phyloP scores from a whole-genome alignment of 2,329 filamentous ascomycete species.

The Phaeosphaeriaceae sp. region DNA sequence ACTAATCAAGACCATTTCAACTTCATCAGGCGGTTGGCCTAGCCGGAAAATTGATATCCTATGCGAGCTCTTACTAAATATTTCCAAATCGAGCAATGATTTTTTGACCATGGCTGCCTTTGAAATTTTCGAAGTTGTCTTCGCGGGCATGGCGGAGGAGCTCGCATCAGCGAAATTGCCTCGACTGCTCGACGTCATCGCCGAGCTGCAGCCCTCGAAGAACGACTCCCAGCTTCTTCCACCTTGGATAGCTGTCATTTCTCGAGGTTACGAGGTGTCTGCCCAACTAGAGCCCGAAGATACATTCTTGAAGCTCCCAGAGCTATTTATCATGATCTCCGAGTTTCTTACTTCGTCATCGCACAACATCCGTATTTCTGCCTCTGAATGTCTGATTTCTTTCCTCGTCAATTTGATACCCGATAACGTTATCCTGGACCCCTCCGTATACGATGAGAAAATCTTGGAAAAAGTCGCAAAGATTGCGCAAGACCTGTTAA shows the following conservation, averaged over 20 bases:
- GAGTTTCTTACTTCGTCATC: conserved; percentile 85
- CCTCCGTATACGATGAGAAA: conserved; percentile 92
- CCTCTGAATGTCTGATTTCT: conserved; percentile 92
- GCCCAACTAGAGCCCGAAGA: conserved; percentile 88
- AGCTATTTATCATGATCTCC: conserved; percentile 80
- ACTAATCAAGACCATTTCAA: conserved; percentile 86
- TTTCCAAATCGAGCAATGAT: conserved; percentile 89
- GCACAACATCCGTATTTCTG: conserved; percentile 91
- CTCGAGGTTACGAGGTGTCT: conserved; percentile 91
- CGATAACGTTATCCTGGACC: conserved; percentile 79
- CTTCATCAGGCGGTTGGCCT: conserved; percentile 90
- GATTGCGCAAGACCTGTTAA: conserved; percentile 75
- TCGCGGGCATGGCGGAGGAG: conserved; percentile 87
- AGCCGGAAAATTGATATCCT: conserved; percentile 93
- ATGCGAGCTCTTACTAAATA: conserved; percentile 86
- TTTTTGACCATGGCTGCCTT: conserved; percentile 96
- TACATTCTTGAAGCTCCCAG: conserved; percentile 88
- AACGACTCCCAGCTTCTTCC: conserved; percentile 95
- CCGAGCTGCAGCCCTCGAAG: conserved; percentile 85
- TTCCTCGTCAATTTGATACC: conserved; percentile 92
- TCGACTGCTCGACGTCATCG: conserved; percentile 86
- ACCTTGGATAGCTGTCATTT: conserved; percentile 95
- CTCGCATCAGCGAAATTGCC: conserved; percentile 88
- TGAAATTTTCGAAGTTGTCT: conserved; percentile 97
- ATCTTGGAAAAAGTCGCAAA: conserved; percentile 80